Evolutionary conservation across 257 asterid species (phyloP).

Genomic region (Capsicum rhomboideum): DNA sequence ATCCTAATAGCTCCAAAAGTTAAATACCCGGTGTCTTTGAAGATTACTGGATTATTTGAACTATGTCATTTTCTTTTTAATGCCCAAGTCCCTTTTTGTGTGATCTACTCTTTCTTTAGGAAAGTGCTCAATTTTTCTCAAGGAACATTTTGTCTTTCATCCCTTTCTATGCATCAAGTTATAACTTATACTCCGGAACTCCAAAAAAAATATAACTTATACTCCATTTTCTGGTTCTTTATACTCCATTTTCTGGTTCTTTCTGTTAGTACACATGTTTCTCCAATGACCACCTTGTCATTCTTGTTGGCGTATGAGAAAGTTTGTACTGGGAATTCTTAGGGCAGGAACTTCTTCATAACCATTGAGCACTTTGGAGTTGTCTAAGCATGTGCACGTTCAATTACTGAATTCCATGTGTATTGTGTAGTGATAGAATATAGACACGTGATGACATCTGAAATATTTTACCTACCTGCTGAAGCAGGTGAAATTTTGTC

Average conservation of each 20-base stretch:
- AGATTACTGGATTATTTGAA: neutral
- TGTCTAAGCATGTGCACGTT: neutral
- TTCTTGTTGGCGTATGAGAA: neutral
- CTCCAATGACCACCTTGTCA: neutral
- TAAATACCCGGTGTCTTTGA: neutral
- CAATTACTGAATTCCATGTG: neutral
- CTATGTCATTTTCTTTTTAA: neutral
- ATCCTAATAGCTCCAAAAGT: neutral
- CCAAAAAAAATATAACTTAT: neutral
- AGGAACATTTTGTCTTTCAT: neutral
- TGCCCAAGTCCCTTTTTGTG: neutral
- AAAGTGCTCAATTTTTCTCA: neutral
- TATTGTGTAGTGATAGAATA: neutral
- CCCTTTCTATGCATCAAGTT: neutral
- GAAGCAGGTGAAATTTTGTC: neutral
- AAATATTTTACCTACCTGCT: neutral
- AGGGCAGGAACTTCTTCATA: neutral
- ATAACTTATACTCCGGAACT: neutral
- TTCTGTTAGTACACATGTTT: neutral
- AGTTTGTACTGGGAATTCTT: neutral
- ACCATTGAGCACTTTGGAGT: neutral
- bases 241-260: neutral
- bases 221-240: neutral
- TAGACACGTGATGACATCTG: neutral
- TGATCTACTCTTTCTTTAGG: neutral